phyloP scores from a whole-genome alignment of 108 stramenopile genomes.

The Pelagomonas calceolata region DNA sequence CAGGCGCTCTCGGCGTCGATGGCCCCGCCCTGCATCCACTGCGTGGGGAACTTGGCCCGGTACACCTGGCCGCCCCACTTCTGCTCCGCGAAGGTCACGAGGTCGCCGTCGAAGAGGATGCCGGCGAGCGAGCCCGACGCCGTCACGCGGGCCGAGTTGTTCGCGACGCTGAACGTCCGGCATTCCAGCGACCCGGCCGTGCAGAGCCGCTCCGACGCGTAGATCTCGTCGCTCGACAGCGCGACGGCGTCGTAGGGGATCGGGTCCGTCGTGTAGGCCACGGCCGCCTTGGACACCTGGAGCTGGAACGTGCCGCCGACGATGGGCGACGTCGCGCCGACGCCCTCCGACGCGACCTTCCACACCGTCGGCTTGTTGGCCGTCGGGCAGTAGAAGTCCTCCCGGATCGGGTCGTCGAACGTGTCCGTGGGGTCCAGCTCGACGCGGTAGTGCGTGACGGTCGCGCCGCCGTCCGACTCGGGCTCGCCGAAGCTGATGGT shows the following conservation, averaged over 20 bases:
- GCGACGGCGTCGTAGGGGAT: conserved; percentile 70
- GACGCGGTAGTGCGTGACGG: conserved; percentile 55
- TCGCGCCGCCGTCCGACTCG: conserved; percentile 48
- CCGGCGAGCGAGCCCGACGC: conserved; percentile 26
- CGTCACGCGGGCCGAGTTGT: conserved; percentile 7
- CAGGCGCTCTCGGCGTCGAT: too few relatives aligned
- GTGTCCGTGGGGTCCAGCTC: conserved; percentile 59
- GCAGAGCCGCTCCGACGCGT: conserved; percentile 20
- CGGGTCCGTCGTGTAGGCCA: conserved; percentile 33
- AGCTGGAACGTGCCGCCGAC: conserved; percentile 45
- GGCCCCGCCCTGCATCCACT: not conserved
- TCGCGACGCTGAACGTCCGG: conserved; percentile 16
- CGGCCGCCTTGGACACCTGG: conserved; percentile 37
- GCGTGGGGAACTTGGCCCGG: not conserved
- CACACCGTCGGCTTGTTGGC: conserved; percentile 50
- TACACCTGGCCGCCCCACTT: not conserved
- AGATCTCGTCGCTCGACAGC: conserved; percentile 46
- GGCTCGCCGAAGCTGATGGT: conserved; percentile 47
- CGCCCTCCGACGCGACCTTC: conserved; percentile 29
- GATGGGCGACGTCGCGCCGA: conserved; percentile 24
- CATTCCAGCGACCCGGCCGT: not conserved
- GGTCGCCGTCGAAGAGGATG: conserved; percentile 42
- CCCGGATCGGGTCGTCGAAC: conserved; percentile 57
- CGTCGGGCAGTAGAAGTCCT: conserved; percentile 54
- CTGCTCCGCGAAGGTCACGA: conserved; percentile 35